Evolutionary conservation across 2,329 filamentous ascomycete species (phyloP).

Genomic region (Neonectria magnoliae): DNA sequence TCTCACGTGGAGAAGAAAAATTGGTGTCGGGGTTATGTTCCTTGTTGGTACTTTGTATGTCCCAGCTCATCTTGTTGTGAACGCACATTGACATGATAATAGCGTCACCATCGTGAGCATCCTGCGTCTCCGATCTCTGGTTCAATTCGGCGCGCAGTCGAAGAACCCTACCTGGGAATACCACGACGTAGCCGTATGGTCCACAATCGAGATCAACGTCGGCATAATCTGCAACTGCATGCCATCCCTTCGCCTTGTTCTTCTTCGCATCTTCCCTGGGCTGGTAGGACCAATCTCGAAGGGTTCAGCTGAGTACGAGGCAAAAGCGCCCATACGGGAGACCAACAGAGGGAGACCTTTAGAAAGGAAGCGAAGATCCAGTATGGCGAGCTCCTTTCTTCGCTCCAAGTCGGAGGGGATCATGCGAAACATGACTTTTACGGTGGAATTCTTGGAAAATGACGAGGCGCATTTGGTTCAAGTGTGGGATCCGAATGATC

Average conservation of each 20-base stretch:
- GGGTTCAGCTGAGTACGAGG: not conserved
- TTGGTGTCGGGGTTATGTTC: not conserved
- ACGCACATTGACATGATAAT: not conserved
- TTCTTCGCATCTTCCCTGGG: slow-evolving; percentile 13
- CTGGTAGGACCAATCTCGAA: slow-evolving; percentile 31
- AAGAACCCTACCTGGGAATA: not conserved
- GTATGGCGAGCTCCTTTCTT: slow-evolving; percentile 29
- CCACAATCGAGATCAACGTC: not conserved
- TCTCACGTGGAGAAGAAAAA: not conserved
- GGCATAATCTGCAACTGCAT: not conserved
- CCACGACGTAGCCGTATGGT: not conserved
- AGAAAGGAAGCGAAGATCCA: slow-evolving; percentile 33
- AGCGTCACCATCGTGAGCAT: slow-evolving; percentile 1
- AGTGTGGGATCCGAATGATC: slow-evolving; percentile 38
- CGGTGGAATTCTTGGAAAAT: slow-evolving; percentile 45
- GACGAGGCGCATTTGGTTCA: slow-evolving; percentile 46
- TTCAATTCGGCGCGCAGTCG: not conserved
- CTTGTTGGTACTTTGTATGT: not conserved
- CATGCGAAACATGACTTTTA: slow-evolving; percentile 46
- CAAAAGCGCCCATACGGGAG: not conserved
- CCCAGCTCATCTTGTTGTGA: not conserved
- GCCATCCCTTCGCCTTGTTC: not conserved
- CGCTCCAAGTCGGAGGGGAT: slow-evolving; percentile 40
- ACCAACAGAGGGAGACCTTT: not conserved
- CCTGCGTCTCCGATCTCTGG: not conserved